Evolutionary conservation across 2,329 filamentous ascomycete genomes (phyloP).

Genomic region (Cladophialophora chaetospira): DNA sequence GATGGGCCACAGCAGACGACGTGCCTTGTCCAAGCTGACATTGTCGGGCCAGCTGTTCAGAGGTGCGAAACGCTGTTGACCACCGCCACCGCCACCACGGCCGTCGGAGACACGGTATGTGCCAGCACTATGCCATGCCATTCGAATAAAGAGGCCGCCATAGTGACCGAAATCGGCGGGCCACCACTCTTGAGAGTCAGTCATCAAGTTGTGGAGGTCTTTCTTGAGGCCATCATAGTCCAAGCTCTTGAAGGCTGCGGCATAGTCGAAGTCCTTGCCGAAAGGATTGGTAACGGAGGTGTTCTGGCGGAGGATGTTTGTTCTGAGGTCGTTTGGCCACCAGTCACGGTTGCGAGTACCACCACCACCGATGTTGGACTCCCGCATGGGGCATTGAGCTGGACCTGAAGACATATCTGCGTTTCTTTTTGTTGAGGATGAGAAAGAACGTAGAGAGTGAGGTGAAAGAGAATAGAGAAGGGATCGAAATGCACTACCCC

Average conservation of each 20-base stretch:
- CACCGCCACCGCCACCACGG: conserved; percentile 71
- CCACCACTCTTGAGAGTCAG: conserved; percentile 79
- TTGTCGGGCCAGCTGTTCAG: conserved; percentile 85
- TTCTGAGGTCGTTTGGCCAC: conserved; percentile 70
- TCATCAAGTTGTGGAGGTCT: conserved; percentile 71
- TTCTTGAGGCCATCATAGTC: conserved; percentile 73
- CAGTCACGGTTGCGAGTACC: conserved; percentile 71
- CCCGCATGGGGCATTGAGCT: conserved; percentile 24
- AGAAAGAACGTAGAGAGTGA: not conserved
- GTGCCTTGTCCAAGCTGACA: conserved; percentile 75
- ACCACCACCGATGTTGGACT: conserved; percentile 53
- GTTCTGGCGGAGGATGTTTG: conserved; percentile 75
- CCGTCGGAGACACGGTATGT: conserved; percentile 76
- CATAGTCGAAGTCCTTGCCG: conserved; percentile 70
- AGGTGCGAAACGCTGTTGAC: conserved; percentile 77
- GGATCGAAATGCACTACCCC: conserved; percentile 10
- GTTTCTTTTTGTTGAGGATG: not conserved
- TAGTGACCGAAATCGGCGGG: conserved; percentile 81
- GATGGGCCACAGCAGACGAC: conserved; percentile 76
- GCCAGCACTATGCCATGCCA: conserved; percentile 79
- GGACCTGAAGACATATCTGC: conserved; percentile 17
- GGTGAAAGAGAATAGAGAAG: not conserved
- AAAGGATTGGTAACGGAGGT: conserved; percentile 64
- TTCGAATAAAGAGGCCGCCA: conserved; percentile 75
- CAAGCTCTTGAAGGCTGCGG: conserved; percentile 69